Evolutionary conservation across 2,329 filamentous ascomycete genomes (phyloP), one percentile per base, ranked within the genome.

Genomic region (Basipetospora chlamydospora): DNA sequence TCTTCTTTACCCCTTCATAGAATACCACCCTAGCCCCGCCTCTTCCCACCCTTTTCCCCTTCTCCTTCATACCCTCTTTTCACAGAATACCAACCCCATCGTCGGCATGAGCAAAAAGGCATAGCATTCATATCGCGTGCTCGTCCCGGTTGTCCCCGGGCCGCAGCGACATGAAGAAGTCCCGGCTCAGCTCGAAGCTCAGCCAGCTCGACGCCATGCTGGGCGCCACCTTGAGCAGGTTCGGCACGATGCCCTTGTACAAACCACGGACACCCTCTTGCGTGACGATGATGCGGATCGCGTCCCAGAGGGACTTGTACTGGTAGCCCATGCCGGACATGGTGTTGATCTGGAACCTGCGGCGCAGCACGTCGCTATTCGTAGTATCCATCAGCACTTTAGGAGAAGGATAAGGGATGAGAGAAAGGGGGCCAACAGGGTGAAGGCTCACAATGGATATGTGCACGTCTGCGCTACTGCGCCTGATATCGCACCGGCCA

Each of bases 201-300:
- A 96, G 72, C 88, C 90, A 98, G 58, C 84, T 95, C 48, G 86
- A 92, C 12, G 90, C 90, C 88, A 98, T 98, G 55, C 87, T 96
- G 3, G 90, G 90, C 6, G 90, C 88, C 12, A 98, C 90, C 59
- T 98, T 98, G 42, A 98, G 71, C 16, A 98, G 66, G 51, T 98
- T 98, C 0, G 90, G 90, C 12, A 87, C 75, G 46, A 98, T 88
- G 39, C 90, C 90, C 58, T 96, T 98, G 67, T 96, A 98, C 29
- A 98, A 61, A 35, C 90, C 90, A 41, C 68, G 68, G 37, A 88
- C 26, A 21, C 90, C 90, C 60, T 98, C 90, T 48, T 93, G 77
- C 32, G 70, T 60, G 38, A 94, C 57, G 48, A 98, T 98, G 35
- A 82, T 74, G 35, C 65, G 72, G 43, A 98, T 64, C 3, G 90